A percentile compares a stretch with the other conserved stretches of the same genome.
Evolutionary conservation across 1,284 basidiomycete genomes (phyloP).

Genomic region (Peniophora sp.): DNA sequence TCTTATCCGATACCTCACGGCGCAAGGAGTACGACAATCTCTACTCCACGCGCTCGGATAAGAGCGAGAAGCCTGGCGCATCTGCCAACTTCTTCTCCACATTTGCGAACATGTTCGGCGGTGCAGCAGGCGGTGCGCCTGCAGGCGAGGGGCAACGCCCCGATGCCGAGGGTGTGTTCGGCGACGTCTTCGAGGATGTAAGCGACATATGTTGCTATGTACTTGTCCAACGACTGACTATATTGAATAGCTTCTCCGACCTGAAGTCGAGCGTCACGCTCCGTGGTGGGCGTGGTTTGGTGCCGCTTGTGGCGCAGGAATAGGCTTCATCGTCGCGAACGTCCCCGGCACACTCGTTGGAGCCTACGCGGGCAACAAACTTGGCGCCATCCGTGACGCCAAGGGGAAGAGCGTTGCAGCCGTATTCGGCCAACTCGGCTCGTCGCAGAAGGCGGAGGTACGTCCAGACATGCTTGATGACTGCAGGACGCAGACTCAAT

Average conservation of each 20-base stretch:
- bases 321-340: slow-evolving; percentile 88
- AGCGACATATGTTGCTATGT: slow-evolving; percentile 10
- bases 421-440: slow-evolving; percentile 80
- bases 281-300: slow-evolving; percentile 79
- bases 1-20: slow-evolving; percentile 78
- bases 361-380: slow-evolving; percentile 75
- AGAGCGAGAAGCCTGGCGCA: slow-evolving; percentile 53
- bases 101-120: slow-evolving; percentile 64
- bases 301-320: slow-evolving; percentile 55
- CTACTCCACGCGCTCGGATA: slow-evolving; percentile 47
- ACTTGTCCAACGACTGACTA: not conserved
- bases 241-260: slow-evolving; percentile 54
- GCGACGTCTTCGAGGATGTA: slow-evolving; percentile 88
- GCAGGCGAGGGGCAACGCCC: slow-evolving; percentile 41
- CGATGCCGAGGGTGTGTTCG: slow-evolving; percentile 76
- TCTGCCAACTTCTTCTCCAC: slow-evolving; percentile 73
- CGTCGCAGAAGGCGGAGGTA: slow-evolving; percentile 84
- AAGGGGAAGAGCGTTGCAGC: slow-evolving; percentile 88
- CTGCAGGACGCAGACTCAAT: slow-evolving; percentile 11
- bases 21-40: slow-evolving; percentile 78
- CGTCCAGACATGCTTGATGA: slow-evolving; percentile 10
- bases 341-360: slow-evolving; percentile 76
- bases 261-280: slow-evolving; percentile 62
- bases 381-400: slow-evolving; percentile 86
- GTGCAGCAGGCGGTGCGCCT: slow-evolving; percentile 22